Base-by-base conservation (phyloP, 106 monocot genomes). In the Dendrobium officinale region DNA sequence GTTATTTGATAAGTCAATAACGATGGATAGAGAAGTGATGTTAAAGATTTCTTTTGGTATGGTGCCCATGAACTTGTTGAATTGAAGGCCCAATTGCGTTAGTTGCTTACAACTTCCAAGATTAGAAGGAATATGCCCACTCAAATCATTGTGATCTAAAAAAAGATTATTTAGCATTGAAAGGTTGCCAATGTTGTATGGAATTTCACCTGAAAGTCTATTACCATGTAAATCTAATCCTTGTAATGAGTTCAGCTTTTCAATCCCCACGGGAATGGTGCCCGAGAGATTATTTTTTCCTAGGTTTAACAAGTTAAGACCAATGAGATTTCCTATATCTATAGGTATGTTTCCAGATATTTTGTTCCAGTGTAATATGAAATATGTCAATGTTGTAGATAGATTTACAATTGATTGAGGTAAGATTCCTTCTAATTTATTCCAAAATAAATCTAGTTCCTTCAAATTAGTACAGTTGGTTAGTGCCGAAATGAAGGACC, bases 1-100 rank as follows among this genome's bases (percentile, higher is more conserved):
- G 42, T 85, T 85, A 18, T 81, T 13, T 26, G 81, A 77, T 1
- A 81, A 31, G 55, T 77, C 75, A 22, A 61, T 11, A 5, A 37
- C 70, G 0, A 70, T 3, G 4, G 31, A 31, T 3, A 70, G 26
- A 33, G 31, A 31, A 4, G 70, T 22, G 1, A 70, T 5, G 33
- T 37, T 31, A 24, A 70, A 2, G 31, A 70, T 26, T 70, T 70
- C 70, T 11, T 33, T 31, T 11, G 70, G 70, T 26, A 70, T 70
- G 3, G 20, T 0, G 2, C 70, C 70, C 7, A 4, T 70, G 13
- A 70, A 11, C 31, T 13, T 33, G 15, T 70, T 70, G 15, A 15
- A 15, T 33, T 19, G 15, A 1, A 70, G 29, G 4, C 13, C 5
- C 33, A 70, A 3, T 31, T 11, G 10, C 9, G 0, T 13, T 31